Evolutionary conservation across 2,329 filamentous ascomycete genomes (phyloP).

Genomic region (Hypoxylon sp.): DNA sequence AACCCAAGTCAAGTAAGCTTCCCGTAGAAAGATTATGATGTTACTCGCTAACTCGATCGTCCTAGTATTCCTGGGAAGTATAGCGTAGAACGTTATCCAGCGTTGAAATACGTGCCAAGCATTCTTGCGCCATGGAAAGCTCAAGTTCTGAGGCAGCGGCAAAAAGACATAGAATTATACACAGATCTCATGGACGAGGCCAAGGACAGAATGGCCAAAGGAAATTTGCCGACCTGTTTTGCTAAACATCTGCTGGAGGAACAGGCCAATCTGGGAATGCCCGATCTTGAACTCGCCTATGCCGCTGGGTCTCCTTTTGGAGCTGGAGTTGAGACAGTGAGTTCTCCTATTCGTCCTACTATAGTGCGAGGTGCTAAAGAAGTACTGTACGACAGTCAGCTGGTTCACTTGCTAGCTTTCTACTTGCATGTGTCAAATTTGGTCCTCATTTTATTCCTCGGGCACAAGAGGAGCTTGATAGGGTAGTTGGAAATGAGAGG

Average conservation of each 20-base stretch:
- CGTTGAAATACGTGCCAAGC: conserved; percentile 50
- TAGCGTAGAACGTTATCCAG: conserved; percentile 53
- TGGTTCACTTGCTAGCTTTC: conserved; percentile 58
- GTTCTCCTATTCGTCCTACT: conserved; percentile 9
- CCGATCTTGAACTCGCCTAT: conserved; percentile 54
- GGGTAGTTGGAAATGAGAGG: conserved; percentile 49
- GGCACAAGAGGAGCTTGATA: conserved; percentile 53
- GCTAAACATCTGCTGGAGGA: conserved; percentile 54
- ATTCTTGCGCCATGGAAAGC: conserved; percentile 53
- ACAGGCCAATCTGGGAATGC: conserved; percentile 52
- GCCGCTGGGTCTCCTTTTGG: conserved; percentile 56
- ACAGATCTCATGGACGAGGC: conserved; percentile 53
- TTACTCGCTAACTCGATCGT: not conserved
- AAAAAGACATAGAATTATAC: conserved; percentile 49
- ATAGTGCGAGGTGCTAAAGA: not conserved
- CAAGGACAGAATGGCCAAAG: conserved; percentile 45
- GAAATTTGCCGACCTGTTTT: conserved; percentile 52
- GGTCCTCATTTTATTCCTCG: conserved; percentile 57
- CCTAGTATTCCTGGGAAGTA: conserved; percentile 49
- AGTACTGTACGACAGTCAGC: conserved; percentile 47
- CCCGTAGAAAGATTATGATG: not conserved
- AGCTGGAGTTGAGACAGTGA: conserved; percentile 54
- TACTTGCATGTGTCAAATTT: conserved; percentile 61
- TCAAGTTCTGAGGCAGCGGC: conserved; percentile 47
- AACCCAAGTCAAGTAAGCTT: conserved; percentile 53